These are phyloP conservation scores for Leccinum subrobustum DNA, from an alignment of 1,284 basidiomycete species.

Conservation along the genomic window DNA sequence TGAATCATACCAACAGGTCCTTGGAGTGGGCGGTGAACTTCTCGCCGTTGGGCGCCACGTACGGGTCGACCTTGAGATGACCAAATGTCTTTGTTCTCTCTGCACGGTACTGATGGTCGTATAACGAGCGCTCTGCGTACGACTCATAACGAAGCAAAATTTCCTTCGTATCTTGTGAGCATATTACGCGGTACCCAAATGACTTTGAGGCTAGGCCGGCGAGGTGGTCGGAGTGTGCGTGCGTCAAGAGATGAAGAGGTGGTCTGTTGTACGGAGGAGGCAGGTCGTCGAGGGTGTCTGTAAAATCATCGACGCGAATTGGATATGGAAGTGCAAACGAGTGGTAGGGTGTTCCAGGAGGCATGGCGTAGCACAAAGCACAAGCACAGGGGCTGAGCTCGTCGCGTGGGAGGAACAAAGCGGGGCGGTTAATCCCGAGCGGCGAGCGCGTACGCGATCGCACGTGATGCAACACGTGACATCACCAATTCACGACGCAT, in stretches of 20 bases:
- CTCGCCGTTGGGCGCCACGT: constrained; percentile 45
- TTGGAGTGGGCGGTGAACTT: constrained; percentile 49
- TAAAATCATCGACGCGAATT: constrained; percentile 81
- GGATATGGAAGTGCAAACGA: constrained; percentile 68
- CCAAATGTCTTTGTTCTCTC: constrained; percentile 61
- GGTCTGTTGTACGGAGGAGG: constrained; percentile 43
- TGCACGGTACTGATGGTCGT: constrained; percentile 48
- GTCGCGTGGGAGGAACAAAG: too few relatives aligned
- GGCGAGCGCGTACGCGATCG: not conserved
- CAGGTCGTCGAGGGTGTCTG: constrained; percentile 36
- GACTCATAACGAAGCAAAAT: constrained; percentile 79
- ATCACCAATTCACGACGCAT: too few relatives aligned
- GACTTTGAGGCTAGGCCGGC: constrained; percentile 66
- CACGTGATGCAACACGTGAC: not conserved
- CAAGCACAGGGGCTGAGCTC: not conserved
- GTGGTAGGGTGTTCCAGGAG: constrained; percentile 66
- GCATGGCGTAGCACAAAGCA: constrained; percentile 43
- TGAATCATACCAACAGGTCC: constrained; percentile 46
- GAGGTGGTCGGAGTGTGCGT: constrained; percentile 85
- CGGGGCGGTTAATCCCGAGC: too few relatives aligned
- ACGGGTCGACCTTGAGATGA: constrained; percentile 62
- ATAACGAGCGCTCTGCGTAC: constrained; percentile 58
- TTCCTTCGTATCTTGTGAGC: constrained; percentile 78
- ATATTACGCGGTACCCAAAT: constrained; percentile 67
- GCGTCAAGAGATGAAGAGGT: constrained; percentile 72